Percentiles rank a stretch among this genome's conserved stretches.
Conservation (phyloP, 169 alveolate genomes). For the Plasmodium gallinaceum region DNA sequence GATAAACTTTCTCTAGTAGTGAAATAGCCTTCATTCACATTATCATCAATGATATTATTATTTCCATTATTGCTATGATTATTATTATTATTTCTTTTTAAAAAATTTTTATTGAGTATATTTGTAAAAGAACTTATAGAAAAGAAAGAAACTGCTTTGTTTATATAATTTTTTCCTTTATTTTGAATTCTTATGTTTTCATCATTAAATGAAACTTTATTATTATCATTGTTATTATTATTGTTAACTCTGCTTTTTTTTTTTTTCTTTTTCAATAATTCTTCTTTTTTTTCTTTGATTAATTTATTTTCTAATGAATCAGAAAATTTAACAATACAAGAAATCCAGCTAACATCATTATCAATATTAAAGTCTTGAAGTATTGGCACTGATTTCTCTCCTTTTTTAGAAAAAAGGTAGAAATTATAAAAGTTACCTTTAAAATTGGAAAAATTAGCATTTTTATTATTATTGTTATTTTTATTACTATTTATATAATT, state of each 20-base stretch:
- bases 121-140: slow-evolving; percentile 45
- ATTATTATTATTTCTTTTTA: background rate
- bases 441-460: background rate
- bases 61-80: slow-evolving; percentile 5
- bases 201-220: background rate
- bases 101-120: slow-evolving; percentile 8
- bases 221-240: slow-evolving; percentile 7
- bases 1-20: slow-evolving; percentile 36
- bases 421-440: slow-evolving; percentile 51
- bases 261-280: slow-evolving; percentile 20
- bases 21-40: slow-evolving; percentile 58
- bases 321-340: slow-evolving; percentile 54
- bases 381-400: slow-evolving; percentile 25
- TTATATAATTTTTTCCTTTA: slow-evolving; percentile 14
- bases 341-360: slow-evolving; percentile 74
- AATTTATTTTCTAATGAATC: slow-evolving; percentile 36
- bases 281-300: slow-evolving; percentile 63
- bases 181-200: background rate
- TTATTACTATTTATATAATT: background rate
- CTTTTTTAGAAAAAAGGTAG: slow-evolving; percentile 34
- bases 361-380: slow-evolving; percentile 35
- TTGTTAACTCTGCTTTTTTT: background rate
- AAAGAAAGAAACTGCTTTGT: slow-evolving; percentile 53
- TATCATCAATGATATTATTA: background rate
- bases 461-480: background rate